Evolutionary conservation across 768 basidiomycete genomes (phyloP), one percentile per base, ranked within the genome.

Genomic region (Boletellus ananiceps): DNA sequence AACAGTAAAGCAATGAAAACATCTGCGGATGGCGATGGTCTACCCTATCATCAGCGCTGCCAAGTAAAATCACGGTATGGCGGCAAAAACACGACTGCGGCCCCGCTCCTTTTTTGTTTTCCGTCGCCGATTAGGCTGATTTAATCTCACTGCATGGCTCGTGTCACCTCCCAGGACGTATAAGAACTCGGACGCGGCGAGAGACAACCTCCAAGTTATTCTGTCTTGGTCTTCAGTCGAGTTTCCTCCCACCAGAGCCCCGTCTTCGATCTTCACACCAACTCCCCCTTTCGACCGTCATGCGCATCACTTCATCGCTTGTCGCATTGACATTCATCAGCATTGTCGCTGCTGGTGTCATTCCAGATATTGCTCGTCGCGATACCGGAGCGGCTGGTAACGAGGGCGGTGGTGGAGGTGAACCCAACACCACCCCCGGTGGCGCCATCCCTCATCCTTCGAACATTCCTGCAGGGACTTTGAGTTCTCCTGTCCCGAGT

Each of bases 251-350:
- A 4, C 19, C 13, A 13, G 1, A 39, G 6, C 32, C 21, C 18
- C 1, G 8, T 58, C 16, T 21, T 21, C 12, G 5, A 45, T 18
- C 34, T 27, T 2, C 16, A n/a, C 15, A 16, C 2, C 31, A 8
- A 25, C 18, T 11, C 4, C 16, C 9, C 44, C 29, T n/a, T 8
- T 4, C 2, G 19, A 34, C 31, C 52, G 44, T 33, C 50, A 59
- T 59, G 57, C 57, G 45, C 19, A 13, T 52, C 5, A 5, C 43
- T 18, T 32, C 39, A 15, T 36, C 42, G 1, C 29, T 59, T 9
- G n/a, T 45, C 2, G n/a, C 42, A 33, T 49, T 56, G 18, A 7
- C 18, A 1, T 27, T 56, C 31, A 45, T 59, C 13, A 12, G 50
- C 21, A 33, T 31, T 11, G 54, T 40, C 5, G 32, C 44, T 5